These are phyloP conservation scores for Chloromonas sp. DNA, from an alignment of 163 green algal genomes.

Conservation along the genomic window DNA sequence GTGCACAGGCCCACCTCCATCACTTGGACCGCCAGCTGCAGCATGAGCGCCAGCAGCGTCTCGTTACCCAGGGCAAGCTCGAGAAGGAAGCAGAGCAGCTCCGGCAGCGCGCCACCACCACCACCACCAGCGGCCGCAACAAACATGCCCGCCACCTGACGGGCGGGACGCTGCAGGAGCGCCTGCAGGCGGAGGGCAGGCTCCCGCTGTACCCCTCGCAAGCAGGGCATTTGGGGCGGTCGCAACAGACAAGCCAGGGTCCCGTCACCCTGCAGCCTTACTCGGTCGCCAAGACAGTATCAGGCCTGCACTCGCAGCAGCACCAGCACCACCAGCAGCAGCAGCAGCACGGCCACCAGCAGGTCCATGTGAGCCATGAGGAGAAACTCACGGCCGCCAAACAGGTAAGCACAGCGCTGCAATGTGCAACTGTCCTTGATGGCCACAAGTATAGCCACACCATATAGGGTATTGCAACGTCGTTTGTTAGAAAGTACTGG, in stretches of 20 bases:
- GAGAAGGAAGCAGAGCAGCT: neutral
- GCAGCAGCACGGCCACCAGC: neutral
- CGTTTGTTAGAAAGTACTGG: too few relatives aligned
- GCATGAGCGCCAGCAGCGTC: neutral
- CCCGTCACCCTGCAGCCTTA: too few relatives aligned
- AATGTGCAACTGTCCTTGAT: too few relatives aligned
- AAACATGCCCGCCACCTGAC: neutral
- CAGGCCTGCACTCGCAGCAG: neutral
- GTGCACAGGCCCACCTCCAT: neutral
- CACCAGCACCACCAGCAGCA: neutral
- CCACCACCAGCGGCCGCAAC: neutral
- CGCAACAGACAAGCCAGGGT: too few relatives aligned
- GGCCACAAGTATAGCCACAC: too few relatives aligned
- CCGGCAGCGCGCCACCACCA: neutral
- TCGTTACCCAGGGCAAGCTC: neutral
- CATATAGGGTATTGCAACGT: too few relatives aligned
- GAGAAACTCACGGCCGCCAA: too few relatives aligned
- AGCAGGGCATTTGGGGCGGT: too few relatives aligned
- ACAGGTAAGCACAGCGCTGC: too few relatives aligned
- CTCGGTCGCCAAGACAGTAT: too few relatives aligned
- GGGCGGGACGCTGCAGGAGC: neutral
- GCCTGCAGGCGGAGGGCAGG: neutral
- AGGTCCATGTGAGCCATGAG: neutral
- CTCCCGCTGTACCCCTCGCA: neutral
- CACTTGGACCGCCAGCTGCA: neutral